Conservation (phyloP, 306 rosid species). For the Datisca glomerata region DNA sequence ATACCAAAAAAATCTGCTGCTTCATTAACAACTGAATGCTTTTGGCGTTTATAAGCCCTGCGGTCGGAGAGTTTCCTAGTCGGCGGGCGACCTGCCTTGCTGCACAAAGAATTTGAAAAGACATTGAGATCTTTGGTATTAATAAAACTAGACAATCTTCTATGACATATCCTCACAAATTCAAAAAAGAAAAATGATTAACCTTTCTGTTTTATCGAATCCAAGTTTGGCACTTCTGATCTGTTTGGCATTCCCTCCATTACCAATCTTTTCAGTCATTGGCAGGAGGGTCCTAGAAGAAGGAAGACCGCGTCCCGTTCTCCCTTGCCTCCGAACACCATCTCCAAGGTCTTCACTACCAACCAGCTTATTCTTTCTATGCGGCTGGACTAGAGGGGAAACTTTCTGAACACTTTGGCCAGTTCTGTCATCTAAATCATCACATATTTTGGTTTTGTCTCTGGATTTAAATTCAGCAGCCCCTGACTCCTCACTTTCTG, state of each 20-base stretch:
- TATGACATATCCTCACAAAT: conserved; percentile 12
- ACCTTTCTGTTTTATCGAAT: conserved; percentile 83
- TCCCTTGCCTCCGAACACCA: conserved; percentile 96
- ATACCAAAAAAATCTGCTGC: conserved; percentile 83
- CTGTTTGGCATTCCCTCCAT: conserved; percentile 87
- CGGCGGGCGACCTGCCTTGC: conserved; percentile 99
- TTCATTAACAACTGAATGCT: conserved; percentile 51
- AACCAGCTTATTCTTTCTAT: conserved; percentile 65
- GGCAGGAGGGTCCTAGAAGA: conserved; percentile 60
- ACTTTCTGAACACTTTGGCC: conserved; percentile 61
- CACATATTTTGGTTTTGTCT: conserved; percentile 60
- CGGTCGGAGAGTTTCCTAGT: conserved; percentile 91
- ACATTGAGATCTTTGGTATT: conserved; percentile 14
- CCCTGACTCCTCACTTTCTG: conserved; percentile 98
- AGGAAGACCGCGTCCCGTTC: conserved; percentile 67
- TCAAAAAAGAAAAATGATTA: conserved; percentile 16
- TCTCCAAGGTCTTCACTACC: conserved; percentile 88
- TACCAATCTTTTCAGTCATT: conserved; percentile 63
- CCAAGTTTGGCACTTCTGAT: conserved; percentile 81
- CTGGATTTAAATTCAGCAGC: conserved; percentile 61
- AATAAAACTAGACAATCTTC: neutral
- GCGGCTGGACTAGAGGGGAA: conserved; percentile 41
- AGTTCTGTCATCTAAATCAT: conserved; percentile 67
- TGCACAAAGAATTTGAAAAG: conserved; percentile 37
- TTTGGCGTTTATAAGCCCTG: conserved; percentile 85